Evolutionary conservation across 768 basidiomycete species (phyloP).

Genomic region (Naganishia vishniacii): DNA sequence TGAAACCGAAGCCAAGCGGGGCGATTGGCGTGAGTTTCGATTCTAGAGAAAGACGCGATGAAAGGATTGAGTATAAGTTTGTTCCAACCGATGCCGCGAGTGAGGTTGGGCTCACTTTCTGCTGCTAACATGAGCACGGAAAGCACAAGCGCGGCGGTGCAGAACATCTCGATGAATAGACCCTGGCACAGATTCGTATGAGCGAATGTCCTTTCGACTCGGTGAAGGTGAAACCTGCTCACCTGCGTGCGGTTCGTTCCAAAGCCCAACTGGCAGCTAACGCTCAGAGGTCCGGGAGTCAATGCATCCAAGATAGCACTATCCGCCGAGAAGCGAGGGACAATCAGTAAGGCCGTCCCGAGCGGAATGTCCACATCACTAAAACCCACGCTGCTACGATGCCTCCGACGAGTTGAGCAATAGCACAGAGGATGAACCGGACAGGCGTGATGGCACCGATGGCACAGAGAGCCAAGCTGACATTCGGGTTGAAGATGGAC

Average conservation of each 20-base stretch:
- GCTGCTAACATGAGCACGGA: slow-evolving; percentile 46
- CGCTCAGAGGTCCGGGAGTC: slow-evolving; percentile 36
- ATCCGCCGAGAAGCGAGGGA: background rate
- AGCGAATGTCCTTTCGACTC: background rate
- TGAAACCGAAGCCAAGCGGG: slow-evolving; percentile 43
- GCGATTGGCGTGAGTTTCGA: slow-evolving; percentile 36
- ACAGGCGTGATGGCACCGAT: slow-evolving; percentile 42
- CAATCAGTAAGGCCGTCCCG: background rate
- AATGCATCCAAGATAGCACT: slow-evolving; percentile 42
- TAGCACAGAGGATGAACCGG: slow-evolving; percentile 34
- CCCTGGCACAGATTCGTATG: slow-evolving; percentile 25
- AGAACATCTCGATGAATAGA: slow-evolving; percentile 48
- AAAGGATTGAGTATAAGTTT: background rate
- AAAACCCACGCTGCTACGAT: slow-evolving; percentile 24
- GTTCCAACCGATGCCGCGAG: no score
- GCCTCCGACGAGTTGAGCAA: slow-evolving; percentile 26
- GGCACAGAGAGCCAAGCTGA: slow-evolving; percentile 36
- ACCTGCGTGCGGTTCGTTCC: slow-evolving; percentile 34
- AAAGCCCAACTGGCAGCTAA: slow-evolving; percentile 32
- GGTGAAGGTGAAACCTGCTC: background rate
- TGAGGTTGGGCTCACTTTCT: slow-evolving; percentile 26
- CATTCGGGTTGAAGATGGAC: slow-evolving; percentile 29
- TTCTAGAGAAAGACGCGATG: background rate
- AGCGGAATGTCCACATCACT: background rate
- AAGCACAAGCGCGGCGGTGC: slow-evolving; percentile 38